A percentile compares a stretch with the other conserved stretches of the same genome.
Evolutionary conservation across 768 basidiomycete genomes (phyloP).

Genomic region (Termitomyces titanicus): DNA sequence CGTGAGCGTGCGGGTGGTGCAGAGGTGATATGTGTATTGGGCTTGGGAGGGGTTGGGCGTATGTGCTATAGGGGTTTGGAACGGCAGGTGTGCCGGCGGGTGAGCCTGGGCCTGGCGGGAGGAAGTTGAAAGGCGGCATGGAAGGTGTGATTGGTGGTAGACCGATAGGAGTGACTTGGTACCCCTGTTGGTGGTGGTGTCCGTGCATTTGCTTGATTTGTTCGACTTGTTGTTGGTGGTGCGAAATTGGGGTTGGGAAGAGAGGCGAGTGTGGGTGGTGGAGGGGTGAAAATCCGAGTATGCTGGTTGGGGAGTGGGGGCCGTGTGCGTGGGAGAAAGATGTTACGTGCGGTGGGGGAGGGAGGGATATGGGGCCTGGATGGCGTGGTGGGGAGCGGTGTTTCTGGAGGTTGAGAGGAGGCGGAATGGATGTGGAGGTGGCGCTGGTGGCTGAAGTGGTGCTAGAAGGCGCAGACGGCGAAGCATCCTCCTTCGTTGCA

Average conservation of each 20-base stretch:
- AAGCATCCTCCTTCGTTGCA: not conserved
- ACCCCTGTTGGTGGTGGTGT: not conserved
- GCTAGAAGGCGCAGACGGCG: not conserved
- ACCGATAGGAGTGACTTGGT: not conserved
- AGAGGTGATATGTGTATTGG: not conserved
- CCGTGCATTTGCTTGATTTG: slow-evolving; percentile 8
- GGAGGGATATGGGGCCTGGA: slow-evolving; percentile 69
- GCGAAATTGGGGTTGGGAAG: slow-evolving; percentile 25
- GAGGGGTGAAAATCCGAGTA: slow-evolving; percentile 24
- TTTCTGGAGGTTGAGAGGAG: slow-evolving; percentile 20
- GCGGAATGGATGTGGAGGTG: slow-evolving; percentile 29
- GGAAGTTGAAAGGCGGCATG: slow-evolving; percentile 92
- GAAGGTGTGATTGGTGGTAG: slow-evolving; percentile 91
- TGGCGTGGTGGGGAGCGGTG: slow-evolving; percentile 38
- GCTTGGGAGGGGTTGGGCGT: not conserved
- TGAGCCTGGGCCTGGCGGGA: not conserved
- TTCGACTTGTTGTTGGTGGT: slow-evolving; percentile 25
- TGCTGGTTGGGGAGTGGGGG: slow-evolving; percentile 21
- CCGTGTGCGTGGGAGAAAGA: slow-evolving; percentile 29
- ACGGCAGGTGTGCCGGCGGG: not conserved
- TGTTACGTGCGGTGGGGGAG: slow-evolving; percentile 47
- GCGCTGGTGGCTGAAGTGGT: not conserved
- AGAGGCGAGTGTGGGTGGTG: slow-evolving; percentile 33
- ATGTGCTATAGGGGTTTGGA: not conserved
- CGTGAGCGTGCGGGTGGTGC: not conserved